These are phyloP conservation scores for Paraphaeosphaeria minitans DNA, from an alignment of 2,329 filamentous ascomycete species.

Conservation along the genomic window DNA sequence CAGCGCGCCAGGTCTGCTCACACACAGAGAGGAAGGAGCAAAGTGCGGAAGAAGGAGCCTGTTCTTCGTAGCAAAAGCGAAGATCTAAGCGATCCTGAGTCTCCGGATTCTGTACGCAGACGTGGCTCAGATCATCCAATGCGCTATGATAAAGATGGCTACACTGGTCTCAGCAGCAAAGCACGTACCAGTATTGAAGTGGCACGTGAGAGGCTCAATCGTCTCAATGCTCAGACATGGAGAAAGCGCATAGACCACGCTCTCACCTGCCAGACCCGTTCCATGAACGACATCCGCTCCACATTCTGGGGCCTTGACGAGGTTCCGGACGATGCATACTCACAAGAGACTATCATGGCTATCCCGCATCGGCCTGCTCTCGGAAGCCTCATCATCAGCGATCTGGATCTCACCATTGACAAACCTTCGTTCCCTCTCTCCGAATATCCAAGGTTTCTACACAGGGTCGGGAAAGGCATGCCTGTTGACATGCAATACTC, in stretches of 20 bases:
- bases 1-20: slow-evolving; percentile 59
- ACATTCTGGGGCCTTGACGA: slow-evolving; percentile 84
- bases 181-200: slow-evolving; percentile 76
- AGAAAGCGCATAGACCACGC: slow-evolving; percentile 84
- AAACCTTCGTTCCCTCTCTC: slow-evolving; percentile 89
- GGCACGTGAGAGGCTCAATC: slow-evolving; percentile 74
- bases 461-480: slow-evolving; percentile 95
- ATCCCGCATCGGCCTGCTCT: slow-evolving; percentile 85
- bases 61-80: slow-evolving; percentile 50
- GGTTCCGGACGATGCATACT: slow-evolving; percentile 78
- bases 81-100: slow-evolving; percentile 31
- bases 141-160: slow-evolving; percentile 80
- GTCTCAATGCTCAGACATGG: slow-evolving; percentile 89
- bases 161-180: slow-evolving; percentile 71
- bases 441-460: slow-evolving; percentile 81
- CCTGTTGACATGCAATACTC: slow-evolving; percentile 89
- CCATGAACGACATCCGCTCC: slow-evolving; percentile 78
- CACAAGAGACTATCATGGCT: slow-evolving; percentile 82
- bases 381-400: slow-evolving; percentile 78
- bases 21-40: slow-evolving; percentile 48
- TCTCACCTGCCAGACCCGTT: slow-evolving; percentile 69
- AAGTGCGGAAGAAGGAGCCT: slow-evolving; percentile 39
- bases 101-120: slow-evolving; percentile 23
- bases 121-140: slow-evolving; percentile 53
- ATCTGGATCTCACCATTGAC: slow-evolving; percentile 83